Percentiles rank a stretch among this genome's conserved stretches.
Conservation (phyloP, 495 filamentous ascomycete genomes). For the Talaromyces ruber region DNA sequence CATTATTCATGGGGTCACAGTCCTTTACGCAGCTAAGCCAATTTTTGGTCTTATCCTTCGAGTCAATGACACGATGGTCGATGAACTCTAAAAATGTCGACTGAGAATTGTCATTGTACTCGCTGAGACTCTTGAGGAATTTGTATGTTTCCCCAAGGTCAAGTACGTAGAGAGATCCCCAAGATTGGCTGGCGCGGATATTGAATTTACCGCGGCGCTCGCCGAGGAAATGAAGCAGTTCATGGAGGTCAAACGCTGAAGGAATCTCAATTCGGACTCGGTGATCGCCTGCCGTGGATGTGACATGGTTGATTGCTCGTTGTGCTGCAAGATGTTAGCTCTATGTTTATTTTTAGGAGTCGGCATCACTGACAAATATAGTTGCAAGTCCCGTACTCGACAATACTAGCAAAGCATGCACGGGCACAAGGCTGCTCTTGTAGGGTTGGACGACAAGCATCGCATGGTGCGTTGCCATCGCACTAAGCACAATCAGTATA, state of each 20-base stretch:
- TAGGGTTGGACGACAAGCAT: slow-evolving; percentile 38
- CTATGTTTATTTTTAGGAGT: not conserved
- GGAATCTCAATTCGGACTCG: slow-evolving; percentile 34
- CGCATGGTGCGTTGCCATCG: slow-evolving; percentile 39
- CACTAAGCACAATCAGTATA: slow-evolving; percentile 18
- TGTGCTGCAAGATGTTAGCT: slow-evolving; percentile 29
- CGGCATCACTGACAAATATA: slow-evolving; percentile 32
- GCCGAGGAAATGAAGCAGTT: slow-evolving; percentile 32
- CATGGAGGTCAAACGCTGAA: slow-evolving; percentile 31
- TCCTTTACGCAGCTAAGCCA: slow-evolving; percentile 40
- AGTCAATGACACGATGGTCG: slow-evolving; percentile 37
- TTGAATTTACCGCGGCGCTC: slow-evolving; percentile 39
- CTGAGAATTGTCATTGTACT: slow-evolving; percentile 37
- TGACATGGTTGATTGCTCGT: slow-evolving; percentile 38
- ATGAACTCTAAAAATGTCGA: slow-evolving; percentile 40
- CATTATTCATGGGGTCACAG: slow-evolving; percentile 35
- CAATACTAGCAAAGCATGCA: slow-evolving; percentile 40
- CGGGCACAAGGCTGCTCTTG: slow-evolving; percentile 40
- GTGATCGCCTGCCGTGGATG: slow-evolving; percentile 20
- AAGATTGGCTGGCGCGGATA: slow-evolving; percentile 38
- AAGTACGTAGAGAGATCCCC: slow-evolving; percentile 36
- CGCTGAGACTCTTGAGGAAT: slow-evolving; percentile 34
- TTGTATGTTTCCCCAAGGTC: slow-evolving; percentile 36
- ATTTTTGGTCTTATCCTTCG: slow-evolving; percentile 40
- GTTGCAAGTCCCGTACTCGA: slow-evolving; percentile 44